These are phyloP conservation scores for Cercophora samala DNA, from an alignment of 495 filamentous ascomycete species.

Conservation along the genomic window DNA sequence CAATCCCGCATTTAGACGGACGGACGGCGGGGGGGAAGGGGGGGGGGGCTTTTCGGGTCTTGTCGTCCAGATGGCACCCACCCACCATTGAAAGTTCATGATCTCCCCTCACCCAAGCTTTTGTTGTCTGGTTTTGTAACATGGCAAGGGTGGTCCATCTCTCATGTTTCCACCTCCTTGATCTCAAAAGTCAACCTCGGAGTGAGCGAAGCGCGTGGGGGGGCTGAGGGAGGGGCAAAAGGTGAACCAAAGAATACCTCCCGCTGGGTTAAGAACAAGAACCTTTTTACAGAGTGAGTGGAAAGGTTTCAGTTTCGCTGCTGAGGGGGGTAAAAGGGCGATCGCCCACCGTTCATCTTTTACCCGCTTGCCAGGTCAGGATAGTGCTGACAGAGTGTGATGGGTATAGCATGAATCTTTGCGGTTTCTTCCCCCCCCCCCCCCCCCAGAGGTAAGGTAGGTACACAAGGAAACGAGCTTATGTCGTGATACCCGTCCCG, in stretches of 20 bases:
- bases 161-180: background rate
- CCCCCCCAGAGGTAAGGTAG: too few species aligned
- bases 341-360: background rate
- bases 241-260: background rate
- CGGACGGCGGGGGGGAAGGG: too few species aligned
- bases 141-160: too few species aligned
- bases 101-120: conserved; percentile 9
- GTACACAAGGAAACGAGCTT: too few species aligned
- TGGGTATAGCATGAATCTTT: background rate
- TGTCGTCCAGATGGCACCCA: too few species aligned
- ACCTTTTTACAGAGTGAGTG: background rate
- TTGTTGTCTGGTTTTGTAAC: too few species aligned
- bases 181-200: background rate
- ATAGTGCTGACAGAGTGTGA: background rate
- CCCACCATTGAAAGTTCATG: too few species aligned
- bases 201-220: background rate
- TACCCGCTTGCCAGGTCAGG: background rate
- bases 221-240: too few species aligned
- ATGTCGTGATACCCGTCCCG: background rate
- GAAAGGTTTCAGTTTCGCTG: background rate
- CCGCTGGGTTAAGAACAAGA: background rate
- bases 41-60: background rate
- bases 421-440: too few species aligned
- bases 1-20: conserved; percentile 15
- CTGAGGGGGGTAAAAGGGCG: background rate